Percentiles rank a stretch among this genome's conserved stretches.
Evolutionary conservation across 2,329 filamentous ascomycete genomes (phyloP).

Genomic region (Bertia moriformis): DNA sequence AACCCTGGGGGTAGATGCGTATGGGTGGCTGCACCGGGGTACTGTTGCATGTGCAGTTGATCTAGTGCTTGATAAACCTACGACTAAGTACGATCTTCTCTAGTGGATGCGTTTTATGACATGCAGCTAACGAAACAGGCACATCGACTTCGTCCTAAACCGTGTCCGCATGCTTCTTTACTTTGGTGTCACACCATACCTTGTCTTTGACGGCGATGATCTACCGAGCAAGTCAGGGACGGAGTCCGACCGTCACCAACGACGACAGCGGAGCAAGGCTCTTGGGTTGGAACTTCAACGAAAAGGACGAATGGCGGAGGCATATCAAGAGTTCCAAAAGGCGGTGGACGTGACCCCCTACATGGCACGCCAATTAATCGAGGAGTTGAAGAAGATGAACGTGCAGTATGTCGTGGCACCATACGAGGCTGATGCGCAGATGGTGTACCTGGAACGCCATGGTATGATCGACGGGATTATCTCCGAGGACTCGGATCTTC

Average conservation of each 20-base stretch:
- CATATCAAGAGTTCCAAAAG: slow-evolving; percentile 79
- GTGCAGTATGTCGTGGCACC: slow-evolving; percentile 86
- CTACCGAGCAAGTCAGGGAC: slow-evolving; percentile 85
- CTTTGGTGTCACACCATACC: slow-evolving; percentile 83
- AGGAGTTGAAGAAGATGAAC: slow-evolving; percentile 68
- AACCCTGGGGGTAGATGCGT: slow-evolving; percentile 87
- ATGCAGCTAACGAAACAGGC: slow-evolving; percentile 49
- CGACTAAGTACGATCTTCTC: slow-evolving; percentile 67
- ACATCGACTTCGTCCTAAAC: slow-evolving; percentile 78
- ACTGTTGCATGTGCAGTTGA: slow-evolving; percentile 83
- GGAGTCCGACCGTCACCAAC: slow-evolving; percentile 62
- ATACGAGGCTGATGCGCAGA: slow-evolving; percentile 93
- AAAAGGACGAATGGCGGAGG: slow-evolving; percentile 67
- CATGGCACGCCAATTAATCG: slow-evolving; percentile 85
- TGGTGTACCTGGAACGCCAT: slow-evolving; percentile 80
- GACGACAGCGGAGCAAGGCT: slow-evolving; percentile 63
- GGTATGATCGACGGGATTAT: slow-evolving; percentile 77
- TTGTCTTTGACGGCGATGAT: slow-evolving; percentile 92
- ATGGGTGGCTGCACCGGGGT: slow-evolving; percentile 94
- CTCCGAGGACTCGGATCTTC: slow-evolving; percentile 88
- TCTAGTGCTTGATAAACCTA: slow-evolving; percentile 75
- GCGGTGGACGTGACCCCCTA: slow-evolving; percentile 88
- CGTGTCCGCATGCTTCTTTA: slow-evolving; percentile 87
- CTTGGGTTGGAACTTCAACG: slow-evolving; percentile 66
- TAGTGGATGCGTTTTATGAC: slow-evolving; percentile 18